Percentiles rank a stretch among this genome's conserved stretches.
Evolutionary conservation across 139 green algal genomes (phyloP).

Genomic region (Chlorella sp.): DNA sequence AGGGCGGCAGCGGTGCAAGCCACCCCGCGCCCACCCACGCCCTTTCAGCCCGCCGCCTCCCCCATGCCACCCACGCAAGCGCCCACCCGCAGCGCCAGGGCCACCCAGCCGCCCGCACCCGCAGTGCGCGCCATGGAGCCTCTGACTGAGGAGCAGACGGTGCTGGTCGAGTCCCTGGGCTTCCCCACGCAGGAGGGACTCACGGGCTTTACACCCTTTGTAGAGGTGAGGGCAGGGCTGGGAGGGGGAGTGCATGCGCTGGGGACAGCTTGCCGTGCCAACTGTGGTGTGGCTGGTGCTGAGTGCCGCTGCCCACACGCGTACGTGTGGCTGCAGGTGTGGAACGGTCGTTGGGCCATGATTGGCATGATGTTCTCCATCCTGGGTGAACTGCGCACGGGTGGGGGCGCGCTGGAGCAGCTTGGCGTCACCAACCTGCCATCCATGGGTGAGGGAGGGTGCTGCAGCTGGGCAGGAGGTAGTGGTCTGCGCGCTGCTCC

Average conservation of each 20-base stretch:
- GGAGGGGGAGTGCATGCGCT: too few species aligned
- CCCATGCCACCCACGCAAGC: too few species aligned
- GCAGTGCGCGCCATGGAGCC: not conserved
- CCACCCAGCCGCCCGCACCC: too few species aligned
- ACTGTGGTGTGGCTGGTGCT: too few species aligned
- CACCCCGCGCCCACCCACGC: too few species aligned
- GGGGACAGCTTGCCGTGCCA: too few species aligned
- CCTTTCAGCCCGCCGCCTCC: too few species aligned
- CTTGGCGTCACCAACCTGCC: not conserved
- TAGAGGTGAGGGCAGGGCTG: slow-evolving; percentile 27
- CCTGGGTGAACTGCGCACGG: slow-evolving; percentile 31
- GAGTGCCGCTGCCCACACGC: too few species aligned
- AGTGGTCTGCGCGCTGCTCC: too few species aligned
- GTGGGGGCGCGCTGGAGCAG: not conserved
- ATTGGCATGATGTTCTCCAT: slow-evolving; percentile 42
- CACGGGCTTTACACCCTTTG: slow-evolving; percentile 58
- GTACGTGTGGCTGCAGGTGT: slow-evolving; percentile 23
- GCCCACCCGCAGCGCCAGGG: too few species aligned
- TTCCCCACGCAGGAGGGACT: slow-evolving; percentile 47
- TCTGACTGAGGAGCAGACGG: too few species aligned
- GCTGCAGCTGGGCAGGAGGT: not conserved
- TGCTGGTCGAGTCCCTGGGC: slow-evolving; percentile 44
- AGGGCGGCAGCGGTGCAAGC: not conserved
- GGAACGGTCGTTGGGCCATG: slow-evolving; percentile 53
- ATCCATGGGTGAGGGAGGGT: not conserved